Percentiles rank a stretch among this genome's conserved stretches.
Conservation (phyloP, 176 grass and related monocot genomes). For the Poa annua region DNA sequence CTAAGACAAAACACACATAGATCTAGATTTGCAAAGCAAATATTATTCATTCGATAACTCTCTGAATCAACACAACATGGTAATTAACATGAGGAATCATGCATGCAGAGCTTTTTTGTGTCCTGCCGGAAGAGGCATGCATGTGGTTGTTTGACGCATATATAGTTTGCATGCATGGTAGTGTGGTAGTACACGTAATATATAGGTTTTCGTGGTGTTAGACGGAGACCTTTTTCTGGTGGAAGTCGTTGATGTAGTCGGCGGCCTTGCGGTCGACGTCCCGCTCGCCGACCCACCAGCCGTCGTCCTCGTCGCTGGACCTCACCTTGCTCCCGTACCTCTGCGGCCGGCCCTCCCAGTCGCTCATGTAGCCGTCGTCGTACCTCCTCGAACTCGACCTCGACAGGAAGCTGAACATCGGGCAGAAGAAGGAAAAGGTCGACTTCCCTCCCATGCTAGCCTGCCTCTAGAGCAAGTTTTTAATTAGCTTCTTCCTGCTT, state of each 20-base stretch:
- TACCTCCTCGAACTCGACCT: conserved; percentile 50
- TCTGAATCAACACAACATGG: conserved; percentile 28
- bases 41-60: conserved; percentile 27
- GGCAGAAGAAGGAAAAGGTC: conserved; percentile 57
- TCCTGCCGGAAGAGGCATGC: background rate
- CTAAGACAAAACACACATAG: background rate
- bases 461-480: background rate
- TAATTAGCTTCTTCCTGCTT: background rate
- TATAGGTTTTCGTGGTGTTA: background rate
- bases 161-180: conserved; percentile 5
- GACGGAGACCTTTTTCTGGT: conserved; percentile 50
- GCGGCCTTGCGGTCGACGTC: conserved; percentile 78
- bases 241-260: conserved; percentile 73
- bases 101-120: conserved; percentile 27
- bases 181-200: background rate
- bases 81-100: background rate
- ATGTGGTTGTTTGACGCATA: background rate
- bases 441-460: conserved; percentile 62
- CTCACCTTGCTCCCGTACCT: conserved; percentile 60
- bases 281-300: conserved; percentile 71
- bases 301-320: conserved; percentile 73
- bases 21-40: conserved; percentile 14
- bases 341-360: conserved; percentile 39
- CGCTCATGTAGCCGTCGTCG: conserved; percentile 61
- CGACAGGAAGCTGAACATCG: conserved; percentile 66